Evolutionary conservation across 495 filamentous ascomycete genomes (phyloP), one percentile per base, ranked within the genome.

Genomic region (Cercophora sp.): DNA sequence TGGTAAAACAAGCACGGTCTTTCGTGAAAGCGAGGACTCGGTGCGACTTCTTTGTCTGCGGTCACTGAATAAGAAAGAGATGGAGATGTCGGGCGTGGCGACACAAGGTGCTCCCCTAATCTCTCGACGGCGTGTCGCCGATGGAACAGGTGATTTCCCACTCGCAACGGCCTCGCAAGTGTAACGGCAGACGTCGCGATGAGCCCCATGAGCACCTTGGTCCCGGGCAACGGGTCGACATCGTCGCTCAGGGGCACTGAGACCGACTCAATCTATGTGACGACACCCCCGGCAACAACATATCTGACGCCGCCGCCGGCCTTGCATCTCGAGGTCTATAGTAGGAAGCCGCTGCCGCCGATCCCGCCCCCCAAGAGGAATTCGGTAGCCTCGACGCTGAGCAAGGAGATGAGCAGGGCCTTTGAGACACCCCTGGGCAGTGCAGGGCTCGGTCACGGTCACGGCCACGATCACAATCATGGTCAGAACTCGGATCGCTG

Each of bases 331-430:
- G 34, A 58, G 22, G 35, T 48, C 31, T 66, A 60, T 49, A 52
- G 57, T 22, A 53, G 54, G 44, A 63, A 53, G 16, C 54, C 61
- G 4, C 50, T 64, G 1, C 66, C 61, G 11, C 53, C 60, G 13
- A 36, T 58, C 2, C 64, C 66, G 9, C 20, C 31, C n/a, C 18
- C 24, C 46, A 54, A 49, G 16, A 44, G 56, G 18, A 20, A 46
- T 1, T 59, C 62, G 16, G 8, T 20, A 11, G 16, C 52, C 3
- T 65, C 64, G 19, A 47, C 40, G 10, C 58, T 60, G 26, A 65
- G 56, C 53, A 57, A 59, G 36, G 66, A 67, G 22, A 34, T 62
- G 19, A 58, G 42, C 51, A 23, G 31, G 11, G 48, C 56, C 19
- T 61, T 64, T 31, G 42, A 43, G n/a, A 58, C 50, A 2, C 35